Base-by-base conservation (phyloP, 164 flowering plant species). In the Umbilicus rupestris region DNA sequence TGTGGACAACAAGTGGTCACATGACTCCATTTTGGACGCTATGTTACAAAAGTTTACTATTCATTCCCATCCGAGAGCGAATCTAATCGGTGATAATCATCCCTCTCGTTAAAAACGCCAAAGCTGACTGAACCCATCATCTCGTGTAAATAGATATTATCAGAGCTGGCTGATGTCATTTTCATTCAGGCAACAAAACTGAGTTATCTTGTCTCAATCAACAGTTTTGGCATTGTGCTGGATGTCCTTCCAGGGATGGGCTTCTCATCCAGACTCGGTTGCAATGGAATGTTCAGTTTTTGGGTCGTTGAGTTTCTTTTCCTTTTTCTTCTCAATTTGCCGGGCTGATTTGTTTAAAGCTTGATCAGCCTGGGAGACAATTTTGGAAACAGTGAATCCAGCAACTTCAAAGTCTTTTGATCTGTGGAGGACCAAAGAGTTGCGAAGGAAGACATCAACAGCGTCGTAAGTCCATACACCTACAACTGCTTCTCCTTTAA, bases 391-490 rank as follows among this genome's bases (percentile, higher is more conserved):
- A 0, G 91, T 84, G 71, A 91, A 94, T 14, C 97, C 98, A 0
- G 95, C 70, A 55, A 71, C 85, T 78, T 89, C 96, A 72, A 94
- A 90, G 45, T 66, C 30, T 10, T 74, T 64, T 16, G 95, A 78
- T 72, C 86, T 78, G 39, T 76, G 57, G 67, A 90, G 96, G 67
- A 94, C 76, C 72, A 94, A 69, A 39, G 96, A 66, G 73, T 78
- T 81, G 14, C 97, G 87, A 50, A 83, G 64, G 50, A 82, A 71
- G 39, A 91, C 78, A 44, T 88, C 92, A 19, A 94, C 78, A 55
- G 96, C 96, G 42, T 91, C 97, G 39, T 94, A 94, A 0, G 93
- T 86, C 98, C 98, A 91, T 68, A 83, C 92, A 57, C 91, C 83
- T 37, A 94, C 69, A 7, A 45, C 52, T 22, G 93, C 98, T 68